Evolutionary conservation across 371 early-diverging fungal genomes (phyloP).

Genomic region (Sporodiniella umbellata): DNA sequence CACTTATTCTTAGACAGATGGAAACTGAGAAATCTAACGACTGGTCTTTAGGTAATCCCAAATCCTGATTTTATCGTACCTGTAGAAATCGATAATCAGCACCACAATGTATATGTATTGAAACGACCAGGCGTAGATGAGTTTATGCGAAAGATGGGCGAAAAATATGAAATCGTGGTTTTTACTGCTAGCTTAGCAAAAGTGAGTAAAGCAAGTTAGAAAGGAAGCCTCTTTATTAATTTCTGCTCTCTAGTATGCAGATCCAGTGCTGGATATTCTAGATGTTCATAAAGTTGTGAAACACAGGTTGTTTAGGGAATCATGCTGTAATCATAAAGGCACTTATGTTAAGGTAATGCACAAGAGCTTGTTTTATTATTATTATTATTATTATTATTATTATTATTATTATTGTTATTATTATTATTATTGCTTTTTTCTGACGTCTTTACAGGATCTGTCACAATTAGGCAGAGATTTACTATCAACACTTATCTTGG

Average conservation of each 20-base stretch:
- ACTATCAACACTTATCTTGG: slow-evolving; percentile 75
- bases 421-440: too few relatives aligned
- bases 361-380: slow-evolving; percentile 9
- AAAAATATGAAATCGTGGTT: slow-evolving; percentile 90
- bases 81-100: slow-evolving; percentile 86
- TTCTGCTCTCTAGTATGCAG: slow-evolving; percentile 81
- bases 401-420: too few relatives aligned
- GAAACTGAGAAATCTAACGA: neutral
- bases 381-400: too few relatives aligned
- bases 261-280: slow-evolving; percentile 92
- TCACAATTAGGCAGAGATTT: slow-evolving; percentile 83
- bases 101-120: slow-evolving; percentile 92
- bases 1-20: too few relatives aligned
- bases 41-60: slow-evolving; percentile 61
- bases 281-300: slow-evolving; percentile 82
- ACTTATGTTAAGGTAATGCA: slow-evolving; percentile 96
- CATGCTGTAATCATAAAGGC: slow-evolving; percentile 92
- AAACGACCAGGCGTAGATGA: slow-evolving; percentile 95
- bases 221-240: too few relatives aligned
- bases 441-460: slow-evolving; percentile 76
- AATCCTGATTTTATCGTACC: slow-evolving; percentile 87
- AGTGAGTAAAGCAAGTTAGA: slow-evolving; percentile 45
- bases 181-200: slow-evolving; percentile 95
- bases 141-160: slow-evolving; percentile 85
- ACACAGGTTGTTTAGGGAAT: slow-evolving; percentile 93